Base-by-base conservation (phyloP, 257 asterid species). In the Hygrophila difformis region DNA sequence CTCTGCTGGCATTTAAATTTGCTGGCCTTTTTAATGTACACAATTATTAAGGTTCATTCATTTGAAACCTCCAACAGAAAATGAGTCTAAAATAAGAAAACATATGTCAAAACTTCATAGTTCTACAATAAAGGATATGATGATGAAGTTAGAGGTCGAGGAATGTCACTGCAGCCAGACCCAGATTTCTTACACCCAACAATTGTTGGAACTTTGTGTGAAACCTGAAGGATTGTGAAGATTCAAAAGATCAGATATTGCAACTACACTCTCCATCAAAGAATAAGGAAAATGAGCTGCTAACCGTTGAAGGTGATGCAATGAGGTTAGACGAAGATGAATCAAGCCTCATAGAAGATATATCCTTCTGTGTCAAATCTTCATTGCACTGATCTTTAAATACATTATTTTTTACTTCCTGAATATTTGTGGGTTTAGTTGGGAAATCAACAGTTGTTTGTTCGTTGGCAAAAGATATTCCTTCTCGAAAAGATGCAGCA, bases 1-100 rank as follows among this genome's bases (percentile, higher is more conserved):
- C 58, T 69, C 72, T 77, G 50, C 64, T 48, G 35, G 63, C 64
- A 53, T 55, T 75, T 57, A 63, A 55, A 57, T 63, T 71, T 67
- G 88, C 81, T 40, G 77, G 80, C 71, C 92, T 82, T 60, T 89
- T 91, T 33, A 79, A 63, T 44, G 89, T 85, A 63, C 28, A 57
- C 11, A 56, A 41, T 17, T 41, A 54, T 82, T 80, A 84, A 89
- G 96, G 91, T 44, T 38, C 39, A 39, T 47, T 56, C 59, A 20
- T 47, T 47, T 52, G 33, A 24, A 47, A 45, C n/a, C 51, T 54
- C 39, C 37, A 46, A 56, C 47, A 3, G 36, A 4, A 47, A 56
- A 62, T 34, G 38, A 57, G 22, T 12, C 41, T 12, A 51, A 44
- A 57, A 16, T 38, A 20, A 23, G 48, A 47, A 23, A 39, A 39